These are phyloP conservation scores for Thraustochytrium sp. DNA, from an alignment of 352 stramenopile genomes.

Conservation along the genomic window DNA sequence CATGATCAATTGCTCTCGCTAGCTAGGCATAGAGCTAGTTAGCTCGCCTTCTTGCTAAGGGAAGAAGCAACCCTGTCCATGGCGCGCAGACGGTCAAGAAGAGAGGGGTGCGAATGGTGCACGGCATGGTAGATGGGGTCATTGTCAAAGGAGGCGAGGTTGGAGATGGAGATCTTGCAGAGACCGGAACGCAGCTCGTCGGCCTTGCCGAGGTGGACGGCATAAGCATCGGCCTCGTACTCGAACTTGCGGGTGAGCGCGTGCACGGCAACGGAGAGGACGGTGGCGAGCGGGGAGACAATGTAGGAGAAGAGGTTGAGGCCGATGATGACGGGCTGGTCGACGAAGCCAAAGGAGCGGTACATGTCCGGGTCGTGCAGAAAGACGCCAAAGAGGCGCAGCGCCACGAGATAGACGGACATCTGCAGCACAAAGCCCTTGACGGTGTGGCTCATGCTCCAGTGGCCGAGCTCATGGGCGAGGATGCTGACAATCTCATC, in stretches of 20 bases:
- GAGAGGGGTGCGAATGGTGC: slow-evolving; percentile 93
- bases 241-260: slow-evolving; percentile 62
- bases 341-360: slow-evolving; percentile 59
- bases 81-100: slow-evolving; percentile 88
- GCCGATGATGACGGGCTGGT: slow-evolving; percentile 66
- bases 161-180: slow-evolving; percentile 93
- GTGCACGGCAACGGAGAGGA: slow-evolving; percentile 56
- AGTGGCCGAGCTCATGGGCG: slow-evolving; percentile 74
- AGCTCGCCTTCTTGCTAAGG: too few species aligned
- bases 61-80: slow-evolving; percentile 60
- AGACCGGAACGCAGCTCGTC: slow-evolving; percentile 83
- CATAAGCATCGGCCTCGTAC: slow-evolving; percentile 85
- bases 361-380: slow-evolving; percentile 45
- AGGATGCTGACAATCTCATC: slow-evolving; percentile 72
- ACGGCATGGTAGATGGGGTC: slow-evolving; percentile 88
- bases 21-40: too few species aligned
- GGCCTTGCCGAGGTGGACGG: slow-evolving; percentile 79
- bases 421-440: slow-evolving; percentile 75
- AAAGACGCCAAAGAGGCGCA: slow-evolving; percentile 69
- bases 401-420: slow-evolving; percentile 62
- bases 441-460: slow-evolving; percentile 70
- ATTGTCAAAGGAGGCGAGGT: slow-evolving; percentile 92
- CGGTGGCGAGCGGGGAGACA: slow-evolving; percentile 34
- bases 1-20: too few species aligned
- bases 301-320: slow-evolving; percentile 68